These are phyloP conservation scores for Enteropsectra breve DNA, from an alignment of 371 early-diverging fungal genomes.

Conservation along the genomic window DNA sequence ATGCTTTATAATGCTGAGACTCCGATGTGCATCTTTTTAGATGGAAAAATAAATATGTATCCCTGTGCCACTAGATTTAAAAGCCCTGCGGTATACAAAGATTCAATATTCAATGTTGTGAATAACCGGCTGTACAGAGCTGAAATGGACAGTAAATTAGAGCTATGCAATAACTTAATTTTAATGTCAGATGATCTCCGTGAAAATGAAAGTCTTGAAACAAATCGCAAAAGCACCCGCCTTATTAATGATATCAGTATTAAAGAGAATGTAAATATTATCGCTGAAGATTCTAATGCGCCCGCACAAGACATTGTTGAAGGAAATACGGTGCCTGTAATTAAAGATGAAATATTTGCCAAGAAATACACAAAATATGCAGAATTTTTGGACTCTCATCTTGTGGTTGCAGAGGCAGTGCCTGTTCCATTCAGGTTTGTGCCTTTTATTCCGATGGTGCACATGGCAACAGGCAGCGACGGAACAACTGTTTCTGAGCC, in stretches of 20 bases:
- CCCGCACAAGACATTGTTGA: not conserved
- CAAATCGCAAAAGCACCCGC: not conserved
- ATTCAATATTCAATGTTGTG: not conserved
- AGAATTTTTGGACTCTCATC: too few relatives aligned
- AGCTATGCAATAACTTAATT: too few relatives aligned
- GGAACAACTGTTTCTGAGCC: slow-evolving; percentile 15
- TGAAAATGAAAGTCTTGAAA: too few relatives aligned
- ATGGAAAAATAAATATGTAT: not conserved
- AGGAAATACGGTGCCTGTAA: not conserved
- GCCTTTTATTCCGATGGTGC: slow-evolving; percentile 34
- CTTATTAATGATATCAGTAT: not conserved
- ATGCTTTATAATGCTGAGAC: not conserved
- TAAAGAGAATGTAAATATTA: not conserved
- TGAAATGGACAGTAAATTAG: not conserved
- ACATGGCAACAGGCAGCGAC: not conserved
- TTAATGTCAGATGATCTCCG: too few relatives aligned
- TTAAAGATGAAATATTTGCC: too few relatives aligned
- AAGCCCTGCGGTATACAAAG: not conserved
- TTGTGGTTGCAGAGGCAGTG: not conserved
- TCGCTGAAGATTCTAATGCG: not conserved
- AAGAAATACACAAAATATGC: too few relatives aligned
- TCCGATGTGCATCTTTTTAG: not conserved
- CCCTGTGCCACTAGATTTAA: not conserved
- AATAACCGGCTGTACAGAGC: not conserved
- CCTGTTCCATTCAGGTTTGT: slow-evolving; percentile 7